Evolutionary conservation across 306 rosid genomes (phyloP), one percentile per base, ranked within the genome.

Genomic region (Quercus ilex): DNA sequence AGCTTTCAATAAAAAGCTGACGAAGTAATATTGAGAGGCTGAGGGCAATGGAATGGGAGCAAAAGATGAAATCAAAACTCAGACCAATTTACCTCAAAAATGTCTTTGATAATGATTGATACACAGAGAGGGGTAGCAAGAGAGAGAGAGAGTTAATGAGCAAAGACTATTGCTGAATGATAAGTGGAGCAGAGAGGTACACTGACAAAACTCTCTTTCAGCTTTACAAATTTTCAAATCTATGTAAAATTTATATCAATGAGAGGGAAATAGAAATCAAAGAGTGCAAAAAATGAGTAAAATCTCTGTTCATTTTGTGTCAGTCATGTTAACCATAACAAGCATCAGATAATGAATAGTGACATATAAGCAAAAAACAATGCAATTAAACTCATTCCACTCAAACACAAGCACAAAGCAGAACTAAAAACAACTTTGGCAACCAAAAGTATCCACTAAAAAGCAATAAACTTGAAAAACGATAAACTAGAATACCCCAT

Each of bases 401-500:
- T 19, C 51, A 49, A 33, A 33, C 52, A 67, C 26, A 67, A 33
- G n/a, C 41, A 63, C 71, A 41, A 74, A 77, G 19, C 80, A 73
- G 63, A 25, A 60, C 73, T 69, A 83, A 77, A 82, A 79, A 76
- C 79, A 69, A 83, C 31, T 30, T 41, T 63, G 73, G 62, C 80
- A 73, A 21, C 69, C 4, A 33, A 8, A 41, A 41, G 46, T 41
- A 41, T 41, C 46, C 11, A 41, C 46, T 41, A 41, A 41, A 41
- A 33, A 19, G 23, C 49, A 75, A 28, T 1, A 77, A 71, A 51
- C 19, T 6, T 52, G 77, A 51, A 55, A 55, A 55, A 70, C 20
- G 25, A 35, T 33, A 19, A 83, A 58, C 75, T 78, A 76, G 69
- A 84, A 58, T 86, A 77, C 89, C 83, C 80, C 80, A 83, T 85